Conservation (phyloP, 768 basidiomycete species). For the Rhizopogon vesiculosus region DNA sequence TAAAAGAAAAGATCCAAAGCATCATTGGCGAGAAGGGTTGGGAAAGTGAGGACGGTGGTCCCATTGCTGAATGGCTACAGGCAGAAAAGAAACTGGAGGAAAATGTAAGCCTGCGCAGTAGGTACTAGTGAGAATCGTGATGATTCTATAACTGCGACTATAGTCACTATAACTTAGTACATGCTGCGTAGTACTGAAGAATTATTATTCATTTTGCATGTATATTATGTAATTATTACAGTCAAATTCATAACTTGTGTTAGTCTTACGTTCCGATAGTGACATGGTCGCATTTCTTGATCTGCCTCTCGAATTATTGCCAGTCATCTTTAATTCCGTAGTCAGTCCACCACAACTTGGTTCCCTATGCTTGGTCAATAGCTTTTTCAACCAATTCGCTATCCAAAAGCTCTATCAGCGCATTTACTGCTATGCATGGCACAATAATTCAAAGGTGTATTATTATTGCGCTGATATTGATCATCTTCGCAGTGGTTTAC, state of each 20-base stretch:
- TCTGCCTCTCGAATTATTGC: conserved; percentile 64
- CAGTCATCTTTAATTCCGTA: conserved; percentile 48
- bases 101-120: neutral
- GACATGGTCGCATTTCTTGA: conserved; percentile 44
- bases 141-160: no score
- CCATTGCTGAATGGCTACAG: conserved; percentile 11
- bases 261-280: no score
- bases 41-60: conserved; percentile 5
- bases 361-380: conserved; percentile 52
- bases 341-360: conserved; percentile 49
- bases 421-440: conserved; percentile 66
- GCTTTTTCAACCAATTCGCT: conserved; percentile 47
- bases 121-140: no score
- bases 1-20: conserved; percentile 8
- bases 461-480: neutral
- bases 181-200: no score
- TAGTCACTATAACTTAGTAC: no score
- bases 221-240: no score
- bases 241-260: no score
- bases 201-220: no score
- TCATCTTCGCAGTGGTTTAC: neutral
- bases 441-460: conserved; percentile 52
- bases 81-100: conserved; percentile 10
- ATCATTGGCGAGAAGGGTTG: conserved; percentile 7
- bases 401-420: conserved; percentile 50